Base-by-base conservation (phyloP, 2,329 filamentous ascomycete species). In the Gremmenia infestans region DNA sequence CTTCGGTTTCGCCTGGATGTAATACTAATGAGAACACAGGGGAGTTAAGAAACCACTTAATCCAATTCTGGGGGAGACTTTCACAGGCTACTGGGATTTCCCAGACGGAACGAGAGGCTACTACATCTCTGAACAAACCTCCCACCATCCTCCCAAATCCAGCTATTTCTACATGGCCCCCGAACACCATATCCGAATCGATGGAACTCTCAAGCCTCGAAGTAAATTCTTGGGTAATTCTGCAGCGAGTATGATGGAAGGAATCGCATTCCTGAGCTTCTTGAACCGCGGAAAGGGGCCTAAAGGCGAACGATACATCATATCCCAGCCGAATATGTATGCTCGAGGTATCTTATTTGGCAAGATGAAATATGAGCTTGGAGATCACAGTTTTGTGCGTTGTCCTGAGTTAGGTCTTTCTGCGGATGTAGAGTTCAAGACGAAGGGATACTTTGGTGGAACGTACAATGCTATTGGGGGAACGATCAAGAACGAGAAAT, bases 301-400 rank as follows among this genome's bases (percentile, higher is more conserved):
- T 48, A 81, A 78, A 61, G 88, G 88, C 56, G 94, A 99, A 74
- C 81, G 86, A 86, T 97, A 96, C 73, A 89, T 95, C 68, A 75
- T 97, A 52, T 97, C 94, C 4, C 94, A 99, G 69, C 94, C 94
- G 17, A 99, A 99, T 76, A 99, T 99, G 91, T 99, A 99, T 72
- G 94, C 93, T 22, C 84, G 94, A 60, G 93, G 94, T 37, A 97
- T 99, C 58, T 78, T 99, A 8, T 97, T 99, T 68, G 94, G 94
- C 48, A 97, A 97, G 73, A 97, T 99, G 94, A 97, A 97, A 73
- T 99, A 97, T 73, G 94, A 99, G 76, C 83, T 99, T 7, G 94
- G 93, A 61, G 93, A 97, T 71, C 92, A 96, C 75, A 96, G 92
- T 71, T 90, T 91, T 66, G 89, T 99, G 19, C 83, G 87, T 63